Base-by-base conservation (phyloP, 164 flowering plant genomes). In the Euptelea pleiosperma region DNA sequence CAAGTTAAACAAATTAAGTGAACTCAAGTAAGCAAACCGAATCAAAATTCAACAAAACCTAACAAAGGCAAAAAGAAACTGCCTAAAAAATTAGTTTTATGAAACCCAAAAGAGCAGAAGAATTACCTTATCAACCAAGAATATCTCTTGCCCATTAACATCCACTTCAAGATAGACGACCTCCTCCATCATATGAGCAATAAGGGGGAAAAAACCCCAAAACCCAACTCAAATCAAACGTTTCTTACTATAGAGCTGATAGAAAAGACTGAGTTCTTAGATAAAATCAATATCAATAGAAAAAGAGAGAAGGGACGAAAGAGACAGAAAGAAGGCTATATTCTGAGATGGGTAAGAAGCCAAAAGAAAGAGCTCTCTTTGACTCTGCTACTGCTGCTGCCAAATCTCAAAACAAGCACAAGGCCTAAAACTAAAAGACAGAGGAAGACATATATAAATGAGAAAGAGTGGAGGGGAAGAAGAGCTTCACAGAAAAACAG, bases 141-240 rank as follows among this genome's bases (percentile, higher is more conserved):
- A 82, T 18, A 43, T 69, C 52, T 73, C 72, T 63, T 77, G 58
- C 7, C 84, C 84, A 73, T 80, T 76, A 45, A 82, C 82, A 55
- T 78, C 86, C 8, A 79, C 80, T 72, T 77, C 68, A 66, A 82
- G 77, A 57, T 67, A 67, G 41, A 33, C 44, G 11, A 35, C 12
- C 56, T 51, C 66, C 75, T 64, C 73, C 41, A 47, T 48, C 40
- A 29, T 30, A 9, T 40, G 19, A 16, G 16, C 1, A 63, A 46
- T 1, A 15, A 21, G n/a, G n/a, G n/a, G n/a, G 7, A 49, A 39
- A 47, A 46, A 59, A 45, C 35, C 41, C 46, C 54, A 24, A 59
- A 26, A 34, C 52, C 44, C 47, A 52, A 37, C 33, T 60, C 24
- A 43, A 52, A 50, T 28, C 25, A 55, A 40, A n/a, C 15, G 34